Base-by-base conservation (phyloP, 1,284 basidiomycete genomes). In the Ganoderma leucocontextum region DNA sequence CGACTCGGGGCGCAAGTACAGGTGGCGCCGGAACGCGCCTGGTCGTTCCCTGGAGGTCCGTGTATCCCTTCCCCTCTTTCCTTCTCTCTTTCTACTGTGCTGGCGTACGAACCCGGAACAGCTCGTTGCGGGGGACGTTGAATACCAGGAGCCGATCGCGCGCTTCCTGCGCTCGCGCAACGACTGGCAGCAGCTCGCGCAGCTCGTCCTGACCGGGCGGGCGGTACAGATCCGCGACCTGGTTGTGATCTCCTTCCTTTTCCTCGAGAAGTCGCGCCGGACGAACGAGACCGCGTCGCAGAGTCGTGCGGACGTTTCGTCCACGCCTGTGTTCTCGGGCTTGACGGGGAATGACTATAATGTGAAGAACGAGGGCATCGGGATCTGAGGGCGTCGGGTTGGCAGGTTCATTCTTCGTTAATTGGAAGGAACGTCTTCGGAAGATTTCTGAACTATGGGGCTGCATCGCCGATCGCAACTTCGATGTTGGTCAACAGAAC, bases 11-110 rank as follows among this genome's bases (percentile, higher is more conserved):
- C 73, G 77, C 39, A 75, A 78, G 52, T 83, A 81, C 70, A 82
- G 81, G 66, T 85, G 84, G 83, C 82, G 81, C 62, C 79, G 80
- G 15, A 80, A 80, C 71, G 74, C 72, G 15, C 77, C 80, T 6
- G 83, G 82, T 0, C 69, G 78, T 25, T 64, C 76, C 9, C 75
- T 83, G 17, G 80, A 84, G 79, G 83, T 81, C 53, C 60, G 66
- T 62, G 7, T 64, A 0, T 29, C 29, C 38, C 61, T 29, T 29
- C 29, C 17, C 55, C 41, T 41, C 62, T 38, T 25, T 25, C 6
- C 10, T 7, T 38, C 0, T 42, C 3, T 41, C n/a, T 12, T 17
- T 2, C 1, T 15, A 15, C 35, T 22, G 9, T 7, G 5, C 38
- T 60, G n/a, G 42, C 22, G 10, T 38, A 15, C 39, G 12, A 35